A percentile compares a stretch with the other conserved stretches of the same genome.
Conservation (phyloP, 805 yeast species). For the Nakazawaea ishiwadae region DNA sequence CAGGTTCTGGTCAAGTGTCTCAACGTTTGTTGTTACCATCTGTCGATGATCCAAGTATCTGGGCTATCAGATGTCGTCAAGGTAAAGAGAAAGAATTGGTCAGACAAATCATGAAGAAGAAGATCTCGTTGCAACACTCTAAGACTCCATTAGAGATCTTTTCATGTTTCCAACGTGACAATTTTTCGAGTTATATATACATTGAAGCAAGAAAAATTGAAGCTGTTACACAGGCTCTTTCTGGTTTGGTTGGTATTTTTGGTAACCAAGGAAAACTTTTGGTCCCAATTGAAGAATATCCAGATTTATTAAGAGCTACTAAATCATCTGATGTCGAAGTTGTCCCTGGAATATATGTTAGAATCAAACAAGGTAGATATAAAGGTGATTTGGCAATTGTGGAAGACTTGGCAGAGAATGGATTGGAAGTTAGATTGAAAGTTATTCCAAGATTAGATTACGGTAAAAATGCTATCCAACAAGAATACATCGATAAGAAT, state of each 20-base stretch:
- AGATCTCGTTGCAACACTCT: slow-evolving; percentile 69
- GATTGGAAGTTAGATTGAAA: slow-evolving; percentile 89
- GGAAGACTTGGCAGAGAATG: slow-evolving; percentile 90
- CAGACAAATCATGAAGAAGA: slow-evolving; percentile 77
- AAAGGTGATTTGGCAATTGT: slow-evolving; percentile 91
- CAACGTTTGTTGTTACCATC: slow-evolving; percentile 93
- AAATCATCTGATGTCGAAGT: slow-evolving; percentile 84
- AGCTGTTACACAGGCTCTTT: slow-evolving; percentile 83
- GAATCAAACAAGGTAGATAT: slow-evolving; percentile 87
- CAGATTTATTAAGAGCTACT: slow-evolving; percentile 85
- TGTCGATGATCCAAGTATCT: slow-evolving; percentile 92
- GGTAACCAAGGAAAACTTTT: slow-evolving; percentile 58
- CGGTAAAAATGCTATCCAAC: slow-evolving; percentile 49
- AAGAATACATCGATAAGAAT: slow-evolving; percentile 15
- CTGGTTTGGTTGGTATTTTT: slow-evolving; percentile 86
- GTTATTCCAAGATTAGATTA: slow-evolving; percentile 92
- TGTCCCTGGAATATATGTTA: slow-evolving; percentile 88
- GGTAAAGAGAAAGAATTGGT: slow-evolving; percentile 93
- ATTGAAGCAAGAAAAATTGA: slow-evolving; percentile 92
- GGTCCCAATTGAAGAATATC: slow-evolving; percentile 94
- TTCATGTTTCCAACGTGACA: slow-evolving; percentile 92
- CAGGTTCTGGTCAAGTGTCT: slow-evolving; percentile 77
- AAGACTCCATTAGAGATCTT: slow-evolving; percentile 76
- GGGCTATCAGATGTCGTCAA: slow-evolving; percentile 91
- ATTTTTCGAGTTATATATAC: slow-evolving; percentile 86